phyloP scores from a whole-genome alignment of 495 filamentous ascomycete genomes.

The Lophium mytilinum region DNA sequence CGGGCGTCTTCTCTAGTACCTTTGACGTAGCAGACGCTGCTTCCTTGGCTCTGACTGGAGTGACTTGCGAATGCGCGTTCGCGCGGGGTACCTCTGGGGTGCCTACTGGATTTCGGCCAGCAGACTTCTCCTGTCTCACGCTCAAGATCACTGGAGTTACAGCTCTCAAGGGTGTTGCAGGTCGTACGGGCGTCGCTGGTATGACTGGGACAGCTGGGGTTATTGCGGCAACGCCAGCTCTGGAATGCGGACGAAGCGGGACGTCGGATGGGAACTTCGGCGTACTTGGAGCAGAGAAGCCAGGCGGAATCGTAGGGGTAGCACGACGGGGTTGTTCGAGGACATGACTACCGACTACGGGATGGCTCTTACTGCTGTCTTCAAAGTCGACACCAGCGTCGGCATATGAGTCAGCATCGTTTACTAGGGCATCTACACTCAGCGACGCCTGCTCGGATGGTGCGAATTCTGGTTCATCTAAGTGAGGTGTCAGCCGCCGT shows the following conservation, averaged over 20 bases:
- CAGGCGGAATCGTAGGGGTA: slow-evolving; percentile 58
- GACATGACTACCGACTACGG: slow-evolving; percentile 40
- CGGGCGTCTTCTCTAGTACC: neutral
- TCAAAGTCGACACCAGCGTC: neutral
- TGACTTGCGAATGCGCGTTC: no score
- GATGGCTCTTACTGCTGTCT: slow-evolving; percentile 1
- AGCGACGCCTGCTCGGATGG: slow-evolving; percentile 47
- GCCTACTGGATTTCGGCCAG: neutral
- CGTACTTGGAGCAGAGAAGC: slow-evolving; percentile 50
- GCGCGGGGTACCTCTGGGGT: neutral
- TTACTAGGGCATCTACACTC: slow-evolving; percentile 51
- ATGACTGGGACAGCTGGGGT: slow-evolving; percentile 19
- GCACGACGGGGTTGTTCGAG: slow-evolving; percentile 35
- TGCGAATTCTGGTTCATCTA: slow-evolving; percentile 46
- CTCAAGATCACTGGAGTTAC: slow-evolving; percentile 6
- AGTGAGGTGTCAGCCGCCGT: slow-evolving; percentile 13
- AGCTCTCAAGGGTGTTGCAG: neutral
- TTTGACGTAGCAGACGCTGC: no score
- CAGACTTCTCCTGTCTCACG: neutral
- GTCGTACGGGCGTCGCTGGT: slow-evolving; percentile 9
- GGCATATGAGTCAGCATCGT: slow-evolving; percentile 39
- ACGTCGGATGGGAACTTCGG: slow-evolving; percentile 18
- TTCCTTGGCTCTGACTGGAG: no score
- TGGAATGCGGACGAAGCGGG: slow-evolving; percentile 8
- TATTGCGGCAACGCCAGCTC: slow-evolving; percentile 6